Conservation (phyloP, 2,329 filamentous ascomycete species). For the Penicillium rolfsii region DNA sequence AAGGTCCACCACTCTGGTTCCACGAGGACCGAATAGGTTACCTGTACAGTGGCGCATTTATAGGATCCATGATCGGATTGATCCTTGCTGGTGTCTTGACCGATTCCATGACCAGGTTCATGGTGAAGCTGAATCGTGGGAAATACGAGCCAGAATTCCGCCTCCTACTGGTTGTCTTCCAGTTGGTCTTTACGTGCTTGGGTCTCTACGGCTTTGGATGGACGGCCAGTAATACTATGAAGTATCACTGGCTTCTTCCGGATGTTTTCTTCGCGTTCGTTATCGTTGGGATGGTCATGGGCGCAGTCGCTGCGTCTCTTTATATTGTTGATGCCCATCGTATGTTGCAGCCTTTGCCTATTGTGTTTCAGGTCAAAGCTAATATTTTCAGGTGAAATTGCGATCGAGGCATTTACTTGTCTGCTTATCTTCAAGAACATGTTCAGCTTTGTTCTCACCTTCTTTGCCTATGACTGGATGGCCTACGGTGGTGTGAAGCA, state of each 20-base stretch:
- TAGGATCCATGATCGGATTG: conserved; percentile 81
- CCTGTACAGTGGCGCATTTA: conserved; percentile 80
- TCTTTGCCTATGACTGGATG: conserved; percentile 83
- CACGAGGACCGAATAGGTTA: conserved; percentile 81
- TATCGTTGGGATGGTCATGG: conserved; percentile 88
- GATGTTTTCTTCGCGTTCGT: conserved; percentile 82
- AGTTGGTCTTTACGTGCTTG: conserved; percentile 74
- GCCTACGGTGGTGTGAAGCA: conserved; percentile 58
- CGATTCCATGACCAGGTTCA: conserved; percentile 69
- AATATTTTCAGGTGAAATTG: conserved; percentile 65
- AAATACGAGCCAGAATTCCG: conserved; percentile 92
- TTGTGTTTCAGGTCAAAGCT: conserved; percentile 4
- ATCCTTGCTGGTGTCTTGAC: conserved; percentile 71
- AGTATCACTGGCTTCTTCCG: conserved; percentile 73
- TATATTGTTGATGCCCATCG: conserved; percentile 94
- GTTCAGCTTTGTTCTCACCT: conserved; percentile 85
- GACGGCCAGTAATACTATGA: conserved; percentile 62
- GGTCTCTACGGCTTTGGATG: conserved; percentile 85
- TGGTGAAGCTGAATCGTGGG: conserved; percentile 76
- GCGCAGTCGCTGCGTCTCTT: conserved; percentile 79
- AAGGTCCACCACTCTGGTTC: conserved; percentile 81
- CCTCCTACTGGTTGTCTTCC: conserved; percentile 78
- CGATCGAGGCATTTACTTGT: conserved; percentile 86
- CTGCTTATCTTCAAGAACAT: conserved; percentile 94
- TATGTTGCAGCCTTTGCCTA: conserved; percentile 49